Base-by-base conservation (phyloP, 257 asterid genomes). In the Nicotiana otophora region DNA sequence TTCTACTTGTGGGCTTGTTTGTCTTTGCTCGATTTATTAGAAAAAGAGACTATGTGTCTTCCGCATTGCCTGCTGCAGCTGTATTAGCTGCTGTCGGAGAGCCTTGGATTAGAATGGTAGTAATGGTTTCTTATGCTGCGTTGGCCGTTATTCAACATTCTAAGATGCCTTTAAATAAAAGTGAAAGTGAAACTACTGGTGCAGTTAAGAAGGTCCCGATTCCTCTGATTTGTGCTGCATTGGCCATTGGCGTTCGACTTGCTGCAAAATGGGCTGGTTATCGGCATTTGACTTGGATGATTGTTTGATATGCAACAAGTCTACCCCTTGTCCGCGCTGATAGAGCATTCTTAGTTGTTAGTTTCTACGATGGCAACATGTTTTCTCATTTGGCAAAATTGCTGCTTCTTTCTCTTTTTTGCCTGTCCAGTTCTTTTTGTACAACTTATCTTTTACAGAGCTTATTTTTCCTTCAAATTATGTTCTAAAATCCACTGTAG, bases 281-380 rank as follows among this genome's bases (percentile, higher is more conserved):
- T 84, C 87, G 98, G 76, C 99, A 96, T 90, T 81, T 96, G 90
- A 93, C 99, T n/a, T 96, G 99, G 99, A 96, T 93, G 99, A 85
- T 93, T 11, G 98, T 87, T 78, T 95, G 88, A 87, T 42, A 62
- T 26, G 1, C 62, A 74, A 26, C 42, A 48, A 26, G 20, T 19
- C 17, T 20, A 60, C 12, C 14, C 78, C 14, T 46, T 11, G 10
- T 46, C 23, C 20, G 36, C 2, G 20, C 11, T 84, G 51, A 7
- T 48, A 33, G 7, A 15, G 48, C 17, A 63, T 5, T 9, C 6
- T 17, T 10, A 46, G 15, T 74, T 36, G 23, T 74, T 61, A 33
- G 60, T 46, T 66, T 78, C 75, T 62, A 46, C 75, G 15, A 36
- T 63, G 33, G 12, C 16, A 26, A 5, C 61, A 46, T 62, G 46